Conservation (phyloP, 768 basidiomycete species). For the Panus rudis region DNA sequence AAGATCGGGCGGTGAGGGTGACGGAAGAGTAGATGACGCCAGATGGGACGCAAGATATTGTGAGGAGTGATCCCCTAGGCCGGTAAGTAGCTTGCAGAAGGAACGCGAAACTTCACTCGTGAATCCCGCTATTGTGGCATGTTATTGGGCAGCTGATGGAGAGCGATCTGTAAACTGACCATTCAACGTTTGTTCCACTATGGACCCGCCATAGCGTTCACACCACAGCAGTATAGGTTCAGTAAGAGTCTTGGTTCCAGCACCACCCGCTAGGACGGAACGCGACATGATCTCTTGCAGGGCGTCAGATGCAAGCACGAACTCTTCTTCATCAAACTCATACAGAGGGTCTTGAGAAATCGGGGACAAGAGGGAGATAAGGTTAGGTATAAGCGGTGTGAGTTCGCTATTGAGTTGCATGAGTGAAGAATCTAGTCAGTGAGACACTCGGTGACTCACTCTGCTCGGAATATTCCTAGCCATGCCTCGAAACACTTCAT, state of each 20-base stretch:
- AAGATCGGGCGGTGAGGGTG: constrained; percentile 17
- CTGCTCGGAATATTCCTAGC: constrained; percentile 62
- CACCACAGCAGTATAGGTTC: constrained; percentile 85
- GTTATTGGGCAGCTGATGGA: background rate
- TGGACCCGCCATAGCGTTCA: constrained; percentile 43
- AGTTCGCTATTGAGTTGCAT: constrained; percentile 45
- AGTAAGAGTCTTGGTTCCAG: constrained; percentile 64
- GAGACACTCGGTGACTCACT: constrained; percentile 42
- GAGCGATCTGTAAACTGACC: constrained; percentile 22
- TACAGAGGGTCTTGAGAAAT: constrained; percentile 8
- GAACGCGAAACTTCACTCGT: constrained; percentile 58
- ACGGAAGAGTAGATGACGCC: constrained; percentile 35
- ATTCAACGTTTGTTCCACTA: constrained; percentile 32
- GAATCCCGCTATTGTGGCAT: constrained; percentile 29
- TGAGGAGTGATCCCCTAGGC: constrained; percentile 82
- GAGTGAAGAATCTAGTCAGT: background rate
- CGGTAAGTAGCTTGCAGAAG: constrained; percentile 73
- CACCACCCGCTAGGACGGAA: constrained; percentile 65
- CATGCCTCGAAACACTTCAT: constrained; percentile 80
- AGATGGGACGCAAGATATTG: constrained; percentile 69
- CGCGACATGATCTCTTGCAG: constrained; percentile 73
- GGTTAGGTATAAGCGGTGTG: constrained; percentile 57
- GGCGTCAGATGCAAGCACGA: constrained; percentile 61
- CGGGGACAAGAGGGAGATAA: constrained; percentile 42
- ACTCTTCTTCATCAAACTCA: constrained; percentile 42